Evolutionary conservation across 176 grass and related monocot species (phyloP).

Genomic region (Alloteropsis semialata): DNA sequence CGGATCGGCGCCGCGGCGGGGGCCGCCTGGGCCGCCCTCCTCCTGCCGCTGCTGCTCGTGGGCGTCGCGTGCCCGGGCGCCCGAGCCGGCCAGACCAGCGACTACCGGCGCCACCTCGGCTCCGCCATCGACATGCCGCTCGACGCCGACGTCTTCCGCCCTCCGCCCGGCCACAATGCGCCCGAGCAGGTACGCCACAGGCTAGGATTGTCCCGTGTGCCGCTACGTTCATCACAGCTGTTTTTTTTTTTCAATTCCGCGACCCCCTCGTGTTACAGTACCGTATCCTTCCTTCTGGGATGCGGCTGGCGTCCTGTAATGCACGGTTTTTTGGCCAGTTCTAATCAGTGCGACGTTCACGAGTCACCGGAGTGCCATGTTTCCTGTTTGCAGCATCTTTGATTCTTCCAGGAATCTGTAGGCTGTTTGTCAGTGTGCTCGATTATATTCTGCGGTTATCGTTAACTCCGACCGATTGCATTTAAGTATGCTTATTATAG

Average conservation of each 20-base stretch:
- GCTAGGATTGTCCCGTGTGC: neutral
- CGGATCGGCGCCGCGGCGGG: conserved; percentile 3
- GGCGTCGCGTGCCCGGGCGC: conserved; percentile 13
- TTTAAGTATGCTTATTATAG: neutral
- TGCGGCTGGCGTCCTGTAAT: neutral
- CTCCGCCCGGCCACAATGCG: conserved; percentile 63
- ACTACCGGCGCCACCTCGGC: conserved; percentile 54
- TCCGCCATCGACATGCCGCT: conserved; percentile 79
- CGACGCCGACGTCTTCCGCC: conserved; percentile 74
- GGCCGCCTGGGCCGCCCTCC: neutral
- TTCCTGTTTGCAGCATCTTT: neutral
- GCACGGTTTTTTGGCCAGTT: neutral
- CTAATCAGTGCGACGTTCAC: neutral
- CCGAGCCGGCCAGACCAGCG: conserved; percentile 48
- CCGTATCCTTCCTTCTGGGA: neutral
- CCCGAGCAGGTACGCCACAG: conserved; percentile 58
- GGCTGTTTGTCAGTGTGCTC: neutral
- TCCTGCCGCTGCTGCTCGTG: conserved; percentile 7
- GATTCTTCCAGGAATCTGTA: neutral
- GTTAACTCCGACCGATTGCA: neutral
- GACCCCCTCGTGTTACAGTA: neutral
- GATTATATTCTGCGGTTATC: neutral
- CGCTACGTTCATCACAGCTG: neutral
- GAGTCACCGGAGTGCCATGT: neutral
- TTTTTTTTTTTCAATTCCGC: neutral